A percentile compares a stretch with the other conserved stretches of the same genome.
Evolutionary conservation across 192 early-diverging fungal species (phyloP).

Genomic region (Podila clonocystis): DNA sequence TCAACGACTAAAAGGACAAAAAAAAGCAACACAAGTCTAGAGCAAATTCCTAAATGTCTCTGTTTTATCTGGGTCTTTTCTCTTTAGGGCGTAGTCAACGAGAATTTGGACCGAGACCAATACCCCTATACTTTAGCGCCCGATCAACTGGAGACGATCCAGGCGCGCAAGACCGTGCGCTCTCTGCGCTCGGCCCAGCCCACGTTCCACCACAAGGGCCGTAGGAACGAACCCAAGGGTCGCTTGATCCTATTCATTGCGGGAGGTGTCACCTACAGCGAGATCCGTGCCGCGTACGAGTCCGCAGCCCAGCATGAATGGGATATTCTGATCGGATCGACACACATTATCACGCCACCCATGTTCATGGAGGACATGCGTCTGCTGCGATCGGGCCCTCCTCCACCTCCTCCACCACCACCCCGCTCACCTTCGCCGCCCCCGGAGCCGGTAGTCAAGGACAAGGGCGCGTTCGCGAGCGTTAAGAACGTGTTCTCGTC

Average conservation of each 20-base stretch:
- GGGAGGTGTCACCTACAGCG: conserved; percentile 80
- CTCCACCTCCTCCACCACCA: conserved; percentile 40
- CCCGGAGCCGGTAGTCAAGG: conserved; percentile 5
- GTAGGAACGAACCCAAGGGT: conserved; percentile 47
- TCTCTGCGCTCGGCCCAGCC: conserved; percentile 46
- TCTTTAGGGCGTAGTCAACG: conserved; percentile 60
- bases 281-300: conserved; percentile 78
- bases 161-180: conserved; percentile 48
- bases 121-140: conserved; percentile 69
- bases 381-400: conserved; percentile 53
- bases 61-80: background rate
- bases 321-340: conserved; percentile 83
- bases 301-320: conserved; percentile 65
- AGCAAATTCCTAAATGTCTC: background rate
- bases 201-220: conserved; percentile 50
- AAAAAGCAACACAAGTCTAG: no score
- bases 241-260: conserved; percentile 82
- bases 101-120: conserved; percentile 63
- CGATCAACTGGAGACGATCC: conserved; percentile 44
- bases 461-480: conserved; percentile 18
- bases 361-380: conserved; percentile 77
- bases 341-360: conserved; percentile 76
- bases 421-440: conserved; percentile 33
- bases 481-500: conserved; percentile 47
- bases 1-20: background rate